These are phyloP conservation scores for Phytopythium vexans DNA, from an alignment of 352 stramenopile genomes.

Conservation along the genomic window DNA sequence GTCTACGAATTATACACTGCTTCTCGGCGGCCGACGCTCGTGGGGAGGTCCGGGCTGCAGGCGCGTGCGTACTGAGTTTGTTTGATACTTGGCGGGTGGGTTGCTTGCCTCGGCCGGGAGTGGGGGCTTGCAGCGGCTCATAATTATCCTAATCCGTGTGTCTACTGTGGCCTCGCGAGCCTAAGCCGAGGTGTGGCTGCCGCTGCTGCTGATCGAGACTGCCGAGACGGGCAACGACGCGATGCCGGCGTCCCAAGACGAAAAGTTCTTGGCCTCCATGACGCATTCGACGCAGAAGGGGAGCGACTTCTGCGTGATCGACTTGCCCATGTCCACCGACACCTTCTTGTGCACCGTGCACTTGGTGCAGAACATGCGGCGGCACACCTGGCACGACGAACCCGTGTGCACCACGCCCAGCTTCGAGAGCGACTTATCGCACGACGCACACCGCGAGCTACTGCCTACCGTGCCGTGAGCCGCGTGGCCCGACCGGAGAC, in stretches of 20 bases:
- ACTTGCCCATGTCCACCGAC: slow-evolving; percentile 27
- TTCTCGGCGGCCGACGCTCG: no score
- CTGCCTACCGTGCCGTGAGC: slow-evolving; percentile 11
- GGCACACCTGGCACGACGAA: slow-evolving; percentile 33
- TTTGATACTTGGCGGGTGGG: no score
- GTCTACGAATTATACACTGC: no score
- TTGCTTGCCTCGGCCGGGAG: no score
- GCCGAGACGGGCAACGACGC: slow-evolving; percentile 19
- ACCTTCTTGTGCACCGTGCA: slow-evolving; percentile 50
- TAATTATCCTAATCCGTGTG: no score
- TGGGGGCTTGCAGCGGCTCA: no score
- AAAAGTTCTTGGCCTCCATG: slow-evolving; percentile 44
- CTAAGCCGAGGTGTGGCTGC: not conserved
- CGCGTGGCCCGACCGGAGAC: slow-evolving; percentile 11
- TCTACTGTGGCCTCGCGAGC: no score
- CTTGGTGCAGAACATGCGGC: slow-evolving; percentile 44
- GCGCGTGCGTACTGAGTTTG: no score
- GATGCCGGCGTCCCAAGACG: slow-evolving; percentile 39
- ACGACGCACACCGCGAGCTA: slow-evolving; percentile 20
- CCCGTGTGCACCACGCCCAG: slow-evolving; percentile 33
- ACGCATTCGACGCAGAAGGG: slow-evolving; percentile 61
- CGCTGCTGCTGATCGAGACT: slow-evolving; percentile 4
- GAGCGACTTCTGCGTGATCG: slow-evolving; percentile 39
- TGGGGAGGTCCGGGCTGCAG: no score
- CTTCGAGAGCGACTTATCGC: slow-evolving; percentile 28